Evolutionary conservation across 2,329 filamentous ascomycete genomes (phyloP), one percentile per base, ranked within the genome.

Genomic region (Lachnellula willkommii): DNA sequence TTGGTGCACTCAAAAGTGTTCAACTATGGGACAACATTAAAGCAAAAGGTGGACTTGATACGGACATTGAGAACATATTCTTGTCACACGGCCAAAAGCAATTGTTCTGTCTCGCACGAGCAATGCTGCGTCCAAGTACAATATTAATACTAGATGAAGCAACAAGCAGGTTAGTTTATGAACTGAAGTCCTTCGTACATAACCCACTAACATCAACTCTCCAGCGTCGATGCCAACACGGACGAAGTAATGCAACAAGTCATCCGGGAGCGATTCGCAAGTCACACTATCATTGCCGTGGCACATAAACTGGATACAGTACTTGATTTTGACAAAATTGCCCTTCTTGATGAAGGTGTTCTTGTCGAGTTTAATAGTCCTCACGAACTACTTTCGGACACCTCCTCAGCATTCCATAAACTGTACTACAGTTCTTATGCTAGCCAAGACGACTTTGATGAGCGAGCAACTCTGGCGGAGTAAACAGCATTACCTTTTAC

Each of bases 351-450:
- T 43, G 56, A 48, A 20, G 59, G 59, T 15, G 74, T 82, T 59
- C 84, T 96, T 17, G 79, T 92, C 8, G 92, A 97, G 73, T 96
- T 82, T 68, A 93, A 84, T n/a, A 86, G 93, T 65, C 93, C 92
- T 0, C 91, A 85, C 75, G 84, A 88, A 62, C 76, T 97, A 50
- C 79, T 95, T 32, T 47, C 24, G 4, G 14, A 47, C 14, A 12
- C 17, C 5, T 28, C 45, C 24, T 47, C 45, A 3, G 45, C 45
- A 5, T 47, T 47, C 22, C 45, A 47, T 24, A 47, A 47, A 26
- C n/a, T 47, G 12, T 47, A 47, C 24, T 32, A 28, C 9, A 47
- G 45, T 35, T 47, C 22, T 28, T 24, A 47, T 47, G 45, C 45
- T 17, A 24, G 24, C 7, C 45, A 15, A 14, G 26, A 47, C 28